phyloP scores from a whole-genome alignment of 2,329 filamentous ascomycete genomes.

The Aspergillus brunneoviolaceus region DNA sequence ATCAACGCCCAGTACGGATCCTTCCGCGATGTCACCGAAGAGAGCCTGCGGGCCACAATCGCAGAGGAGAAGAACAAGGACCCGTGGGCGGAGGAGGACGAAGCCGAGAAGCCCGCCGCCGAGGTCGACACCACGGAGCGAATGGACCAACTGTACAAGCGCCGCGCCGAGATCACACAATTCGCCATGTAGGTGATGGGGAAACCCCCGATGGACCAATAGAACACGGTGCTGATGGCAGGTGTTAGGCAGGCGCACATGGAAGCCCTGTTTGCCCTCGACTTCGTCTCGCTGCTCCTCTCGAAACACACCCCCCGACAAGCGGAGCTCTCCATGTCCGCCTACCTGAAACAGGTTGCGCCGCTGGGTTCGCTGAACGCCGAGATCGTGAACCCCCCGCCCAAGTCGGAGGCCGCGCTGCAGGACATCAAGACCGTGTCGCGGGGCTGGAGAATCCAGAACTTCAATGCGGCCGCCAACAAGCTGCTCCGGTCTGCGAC shows the following conservation, averaged over 20 bases:
- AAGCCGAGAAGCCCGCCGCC: constrained; percentile 29
- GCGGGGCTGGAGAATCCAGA: constrained; percentile 74
- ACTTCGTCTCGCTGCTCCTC: constrained; percentile 78
- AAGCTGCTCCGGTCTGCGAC: constrained; percentile 70
- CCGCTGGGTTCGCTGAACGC: constrained; percentile 73
- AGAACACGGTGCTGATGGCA: constrained; percentile 10
- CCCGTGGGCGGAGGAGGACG: constrained; percentile 49
- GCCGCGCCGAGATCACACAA: constrained; percentile 45
- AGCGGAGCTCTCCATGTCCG: constrained; percentile 68
- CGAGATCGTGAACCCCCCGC: constrained; percentile 63
- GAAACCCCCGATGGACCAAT: background rate
- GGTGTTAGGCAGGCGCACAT: constrained; percentile 43
- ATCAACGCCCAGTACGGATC: constrained; percentile 77
- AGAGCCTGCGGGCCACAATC: constrained; percentile 69
- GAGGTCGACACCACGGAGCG: constrained; percentile 41
- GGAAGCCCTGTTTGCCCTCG: constrained; percentile 64
- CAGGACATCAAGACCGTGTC: constrained; percentile 56
- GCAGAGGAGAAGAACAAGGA: constrained; percentile 49
- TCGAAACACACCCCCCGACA: constrained; percentile 76
- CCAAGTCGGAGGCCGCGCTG: constrained; percentile 55
- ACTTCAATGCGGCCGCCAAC: constrained; percentile 71
- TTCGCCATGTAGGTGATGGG: constrained; percentile 39
- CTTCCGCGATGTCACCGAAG: constrained; percentile 77
- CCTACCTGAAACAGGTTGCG: constrained; percentile 66
- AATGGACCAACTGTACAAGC: constrained; percentile 44